phyloP scores from a whole-genome alignment of 169 alveolate species.

The Pseudocohnilembus persalinus region DNA sequence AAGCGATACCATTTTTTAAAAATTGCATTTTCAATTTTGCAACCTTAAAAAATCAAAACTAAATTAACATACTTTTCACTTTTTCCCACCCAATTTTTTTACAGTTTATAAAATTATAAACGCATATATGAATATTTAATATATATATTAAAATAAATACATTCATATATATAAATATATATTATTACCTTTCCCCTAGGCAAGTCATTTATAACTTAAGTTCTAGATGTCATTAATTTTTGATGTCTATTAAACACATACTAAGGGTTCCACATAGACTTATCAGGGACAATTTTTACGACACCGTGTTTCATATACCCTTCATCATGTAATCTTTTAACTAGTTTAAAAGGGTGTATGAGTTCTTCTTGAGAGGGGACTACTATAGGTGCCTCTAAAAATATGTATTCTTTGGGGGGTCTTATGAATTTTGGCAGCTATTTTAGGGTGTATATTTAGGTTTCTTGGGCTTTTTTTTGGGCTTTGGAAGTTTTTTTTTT shows the following conservation, averaged over 20 bases:
- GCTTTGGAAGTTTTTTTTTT: too few species aligned
- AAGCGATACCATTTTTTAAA: too few species aligned
- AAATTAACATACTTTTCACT: too few species aligned
- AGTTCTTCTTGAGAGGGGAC: slow-evolving; percentile 15
- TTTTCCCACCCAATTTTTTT: too few species aligned
- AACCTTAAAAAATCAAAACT: too few species aligned
- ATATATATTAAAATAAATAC: too few species aligned
- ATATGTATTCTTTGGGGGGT: background rate
- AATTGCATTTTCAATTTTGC: too few species aligned
- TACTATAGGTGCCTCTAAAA: slow-evolving; percentile 19
- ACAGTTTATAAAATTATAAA: too few species aligned
- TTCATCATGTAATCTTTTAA: slow-evolving; percentile 6
- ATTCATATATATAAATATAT: background rate
- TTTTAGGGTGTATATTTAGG: background rate
- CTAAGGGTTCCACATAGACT: slow-evolving; percentile 16
- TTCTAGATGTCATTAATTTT: slow-evolving; percentile 1
- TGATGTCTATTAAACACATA: background rate
- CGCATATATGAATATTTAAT: too few species aligned
- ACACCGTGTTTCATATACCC: slow-evolving; percentile 21
- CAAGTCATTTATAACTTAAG: slow-evolving; percentile 1
- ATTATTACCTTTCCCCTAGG: slow-evolving; percentile 18
- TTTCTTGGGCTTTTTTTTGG: background rate
- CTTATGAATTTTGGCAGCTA: background rate
- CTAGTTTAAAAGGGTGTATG: slow-evolving; percentile 11
- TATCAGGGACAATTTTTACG: slow-evolving; percentile 13